phyloP scores from a whole-genome alignment of 2,329 filamentous ascomycete species.

The Mollisia scopiformis region DNA sequence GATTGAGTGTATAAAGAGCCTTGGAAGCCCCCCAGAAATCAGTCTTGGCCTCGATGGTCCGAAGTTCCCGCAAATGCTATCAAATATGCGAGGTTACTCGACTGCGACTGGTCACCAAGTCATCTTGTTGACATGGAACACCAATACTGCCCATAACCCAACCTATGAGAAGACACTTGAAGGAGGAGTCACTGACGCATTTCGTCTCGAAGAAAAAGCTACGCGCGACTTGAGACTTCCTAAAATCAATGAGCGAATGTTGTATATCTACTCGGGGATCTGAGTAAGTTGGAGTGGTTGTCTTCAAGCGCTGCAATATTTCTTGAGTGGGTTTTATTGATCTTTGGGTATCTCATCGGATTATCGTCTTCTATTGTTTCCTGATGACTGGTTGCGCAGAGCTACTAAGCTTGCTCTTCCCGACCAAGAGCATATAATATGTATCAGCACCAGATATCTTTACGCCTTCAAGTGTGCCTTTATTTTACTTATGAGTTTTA shows the following conservation, averaged over 20 bases:
- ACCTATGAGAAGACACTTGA: not conserved
- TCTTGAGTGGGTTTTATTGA: not conserved
- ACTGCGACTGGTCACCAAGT: conserved; percentile 17
- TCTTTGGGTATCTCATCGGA: not conserved
- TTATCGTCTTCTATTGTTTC: not conserved
- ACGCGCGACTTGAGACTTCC: conserved; percentile 13
- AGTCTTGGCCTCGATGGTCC: conserved; percentile 10
- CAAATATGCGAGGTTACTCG: conserved; percentile 13
- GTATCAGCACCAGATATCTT: not conserved
- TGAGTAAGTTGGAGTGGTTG: not conserved
- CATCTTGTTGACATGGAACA: conserved; percentile 9
- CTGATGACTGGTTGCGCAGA: not conserved
- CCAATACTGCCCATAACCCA: conserved; percentile 7
- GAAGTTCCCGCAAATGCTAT: conserved; percentile 6
- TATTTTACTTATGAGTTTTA: not conserved
- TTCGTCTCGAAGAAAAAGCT: not conserved
- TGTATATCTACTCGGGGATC: conserved; percentile 12
- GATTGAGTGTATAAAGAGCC: conserved; percentile 5
- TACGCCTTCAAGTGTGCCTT: not conserved
- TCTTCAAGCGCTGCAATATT: not conserved
- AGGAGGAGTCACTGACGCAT: not conserved
- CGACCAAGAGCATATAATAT: not conserved
- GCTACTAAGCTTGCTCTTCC: not conserved
- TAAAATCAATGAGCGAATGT: conserved; percentile 8
- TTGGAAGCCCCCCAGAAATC: conserved; percentile 13